phyloP scores from a whole-genome alignment of 257 asterid species.

The Gentiana straminea region DNA sequence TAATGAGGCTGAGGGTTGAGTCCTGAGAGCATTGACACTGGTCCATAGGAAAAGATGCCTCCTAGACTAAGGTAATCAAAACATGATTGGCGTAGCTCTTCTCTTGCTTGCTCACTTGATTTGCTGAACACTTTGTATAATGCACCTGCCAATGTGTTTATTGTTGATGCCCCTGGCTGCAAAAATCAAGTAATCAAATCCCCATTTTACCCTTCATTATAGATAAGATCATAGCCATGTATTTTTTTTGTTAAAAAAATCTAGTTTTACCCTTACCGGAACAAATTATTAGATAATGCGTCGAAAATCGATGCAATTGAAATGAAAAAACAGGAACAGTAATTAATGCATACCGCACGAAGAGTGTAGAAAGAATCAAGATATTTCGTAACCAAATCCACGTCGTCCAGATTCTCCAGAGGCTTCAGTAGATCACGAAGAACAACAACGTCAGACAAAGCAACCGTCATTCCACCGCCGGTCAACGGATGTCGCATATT shows the following conservation, averaged over 20 bases:
- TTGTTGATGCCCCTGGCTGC: slow-evolving; percentile 20
- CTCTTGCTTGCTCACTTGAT: slow-evolving; percentile 16
- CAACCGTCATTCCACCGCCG: slow-evolving; percentile 24
- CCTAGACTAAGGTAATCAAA: slow-evolving; percentile 24
- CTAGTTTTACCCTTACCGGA: neutral
- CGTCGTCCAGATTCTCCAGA: slow-evolving; percentile 14
- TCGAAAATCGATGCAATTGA: too few species aligned
- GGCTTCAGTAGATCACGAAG: slow-evolving; percentile 14
- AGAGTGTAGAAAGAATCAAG: slow-evolving; percentile 14
- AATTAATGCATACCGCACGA: slow-evolving; percentile 2
- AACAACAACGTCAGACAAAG: slow-evolving; percentile 15
- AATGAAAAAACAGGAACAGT: too few species aligned
- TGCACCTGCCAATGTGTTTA: slow-evolving; percentile 24
- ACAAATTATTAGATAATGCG: neutral
- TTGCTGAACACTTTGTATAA: slow-evolving; percentile 16
- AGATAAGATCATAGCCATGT: too few species aligned
- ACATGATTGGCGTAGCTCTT: slow-evolving; percentile 16
- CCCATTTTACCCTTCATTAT: slow-evolving; percentile 9
- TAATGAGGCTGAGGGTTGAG: slow-evolving; percentile 17
- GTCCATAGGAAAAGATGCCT: slow-evolving; percentile 18
- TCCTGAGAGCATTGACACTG: slow-evolving; percentile 18
- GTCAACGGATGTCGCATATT: slow-evolving; percentile 21
- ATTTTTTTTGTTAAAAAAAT: neutral
- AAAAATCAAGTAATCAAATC: slow-evolving; percentile 8
- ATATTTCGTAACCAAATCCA: slow-evolving; percentile 9